A percentile compares a stretch with the other conserved stretches of the same genome.
Evolutionary conservation across 2,329 filamentous ascomycete genomes (phyloP).

Genomic region (Aspergillus fumigatiaffinis): DNA sequence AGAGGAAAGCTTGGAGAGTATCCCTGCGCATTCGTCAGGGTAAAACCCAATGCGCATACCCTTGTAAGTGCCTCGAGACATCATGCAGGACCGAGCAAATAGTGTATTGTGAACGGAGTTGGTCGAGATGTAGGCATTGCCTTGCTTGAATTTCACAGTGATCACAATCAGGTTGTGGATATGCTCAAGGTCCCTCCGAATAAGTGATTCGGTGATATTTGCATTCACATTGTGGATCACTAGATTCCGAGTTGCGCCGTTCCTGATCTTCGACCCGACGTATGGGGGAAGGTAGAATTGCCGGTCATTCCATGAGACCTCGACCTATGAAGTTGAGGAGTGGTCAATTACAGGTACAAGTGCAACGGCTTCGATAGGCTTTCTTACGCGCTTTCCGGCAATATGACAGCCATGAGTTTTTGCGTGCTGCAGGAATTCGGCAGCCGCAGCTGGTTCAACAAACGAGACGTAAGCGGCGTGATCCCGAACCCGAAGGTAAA

Average conservation of each 20-base stretch:
- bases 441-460: slow-evolving; percentile 59
- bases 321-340: slow-evolving; percentile 48
- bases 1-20: slow-evolving; percentile 43
- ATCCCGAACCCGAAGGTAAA: slow-evolving; percentile 60
- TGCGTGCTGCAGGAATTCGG: slow-evolving; percentile 61
- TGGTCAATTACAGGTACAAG: slow-evolving; percentile 7
- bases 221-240: slow-evolving; percentile 59
- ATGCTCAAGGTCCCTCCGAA: slow-evolving; percentile 73
- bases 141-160: slow-evolving; percentile 55
- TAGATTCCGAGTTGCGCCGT: slow-evolving; percentile 70
- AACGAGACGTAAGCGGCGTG: slow-evolving; percentile 66
- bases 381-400: slow-evolving; percentile 61
- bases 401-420: slow-evolving; percentile 66
- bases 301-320: slow-evolving; percentile 65
- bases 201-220: slow-evolving; percentile 58
- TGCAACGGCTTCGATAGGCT: background rate
- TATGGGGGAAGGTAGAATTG: slow-evolving; percentile 65
- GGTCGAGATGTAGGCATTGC: slow-evolving; percentile 65
- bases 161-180: slow-evolving; percentile 75
- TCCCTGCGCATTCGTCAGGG: slow-evolving; percentile 66
- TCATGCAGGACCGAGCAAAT: slow-evolving; percentile 75
- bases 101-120: slow-evolving; percentile 75
- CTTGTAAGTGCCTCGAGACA: slow-evolving; percentile 64
- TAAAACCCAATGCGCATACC: slow-evolving; percentile 67
- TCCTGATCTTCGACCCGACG: slow-evolving; percentile 59